Evolutionary conservation across 2,329 filamentous ascomycete species (phyloP), one percentile per base, ranked within the genome.

Genomic region (Teratosphaeria destructans): DNA sequence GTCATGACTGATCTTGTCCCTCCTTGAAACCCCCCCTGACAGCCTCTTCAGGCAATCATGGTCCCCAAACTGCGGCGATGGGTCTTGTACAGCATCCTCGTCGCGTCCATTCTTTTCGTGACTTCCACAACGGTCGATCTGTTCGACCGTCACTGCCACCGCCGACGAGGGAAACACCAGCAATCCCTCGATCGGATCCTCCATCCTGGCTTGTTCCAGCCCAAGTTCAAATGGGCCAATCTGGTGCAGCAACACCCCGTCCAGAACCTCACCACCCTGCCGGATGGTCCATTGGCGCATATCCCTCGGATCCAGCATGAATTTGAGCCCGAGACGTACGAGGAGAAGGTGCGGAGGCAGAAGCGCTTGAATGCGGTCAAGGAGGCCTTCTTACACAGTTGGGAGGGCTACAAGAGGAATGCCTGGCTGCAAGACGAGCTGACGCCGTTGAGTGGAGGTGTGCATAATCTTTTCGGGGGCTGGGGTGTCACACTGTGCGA

Each of bases 211-310:
- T 64, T 63, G 55, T 63, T 68, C 54, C 59, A 61, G 56, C 66
- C 62, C 27, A 63, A 62, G 54, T 71, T 72, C 62, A 63, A 59
- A 61, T 73, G 71, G 71, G 65, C 64, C 52, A 62, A 70, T 54
- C 56, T 72, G 4, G 64, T 63, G 14, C 63, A 65, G 47, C 63
- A 63, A 27, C 96, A 89, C 74, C 92, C 94, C 0, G 76, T 96
- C 2, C 82, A 85, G 61, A 84, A 86, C 23, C 76, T 94, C 60
- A 91, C 90, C 61, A 77, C 78, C 39, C 78, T 96, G 49, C 93
- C 93, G 1, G 86, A 84, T 2, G 89, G 85, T 54, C 79, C 80
- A 23, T 81, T 89, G 3, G 85, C 83, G 67, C 65, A 78, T 2
- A 86, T 96, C 26, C 90, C 90, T 3, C 83, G 68, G 58, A 73